Percentiles rank a stretch among this genome's conserved stretches.
Evolutionary conservation across 2,329 filamentous ascomycete species (phyloP).

Genomic region (Fusarium cicatricum): DNA sequence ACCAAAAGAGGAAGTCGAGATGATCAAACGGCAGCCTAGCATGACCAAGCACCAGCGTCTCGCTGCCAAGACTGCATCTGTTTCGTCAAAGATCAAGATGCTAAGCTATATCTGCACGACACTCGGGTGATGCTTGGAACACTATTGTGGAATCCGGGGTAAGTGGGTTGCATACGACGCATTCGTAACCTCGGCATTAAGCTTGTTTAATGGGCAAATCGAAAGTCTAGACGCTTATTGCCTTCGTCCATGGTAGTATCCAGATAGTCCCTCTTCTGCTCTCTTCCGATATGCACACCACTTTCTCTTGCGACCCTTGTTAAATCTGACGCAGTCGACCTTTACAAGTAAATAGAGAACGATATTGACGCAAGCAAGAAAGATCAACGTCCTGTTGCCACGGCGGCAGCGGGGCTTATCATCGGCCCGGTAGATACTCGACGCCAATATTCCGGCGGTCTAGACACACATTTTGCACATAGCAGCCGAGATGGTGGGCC

Average conservation of each 20-base stretch:
- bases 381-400: constrained; percentile 52
- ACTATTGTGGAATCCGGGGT: constrained; percentile 12
- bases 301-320: constrained; percentile 30
- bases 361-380: constrained; percentile 37
- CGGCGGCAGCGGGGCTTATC: constrained; percentile 53
- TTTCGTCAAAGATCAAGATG: not conserved
- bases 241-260: constrained; percentile 23
- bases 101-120: constrained; percentile 1
- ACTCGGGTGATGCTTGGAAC: not conserved
- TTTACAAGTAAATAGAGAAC: constrained; percentile 52
- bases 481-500: constrained; percentile 68
- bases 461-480: constrained; percentile 56
- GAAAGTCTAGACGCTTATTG: constrained; percentile 22
- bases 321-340: constrained; percentile 51
- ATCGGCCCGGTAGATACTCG: constrained; percentile 58
- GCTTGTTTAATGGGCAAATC: constrained; percentile 16
- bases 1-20: not conserved
- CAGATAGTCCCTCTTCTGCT: constrained; percentile 3
- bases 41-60: not conserved
- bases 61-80: not conserved
- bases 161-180: constrained; percentile 4
- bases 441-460: constrained; percentile 53
- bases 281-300: constrained; percentile 20
- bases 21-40: not conserved
- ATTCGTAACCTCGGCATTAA: constrained; percentile 4